phyloP scores from a whole-genome alignment of 2,329 filamentous ascomycete genomes.

The Aspergillus flavus region DNA sequence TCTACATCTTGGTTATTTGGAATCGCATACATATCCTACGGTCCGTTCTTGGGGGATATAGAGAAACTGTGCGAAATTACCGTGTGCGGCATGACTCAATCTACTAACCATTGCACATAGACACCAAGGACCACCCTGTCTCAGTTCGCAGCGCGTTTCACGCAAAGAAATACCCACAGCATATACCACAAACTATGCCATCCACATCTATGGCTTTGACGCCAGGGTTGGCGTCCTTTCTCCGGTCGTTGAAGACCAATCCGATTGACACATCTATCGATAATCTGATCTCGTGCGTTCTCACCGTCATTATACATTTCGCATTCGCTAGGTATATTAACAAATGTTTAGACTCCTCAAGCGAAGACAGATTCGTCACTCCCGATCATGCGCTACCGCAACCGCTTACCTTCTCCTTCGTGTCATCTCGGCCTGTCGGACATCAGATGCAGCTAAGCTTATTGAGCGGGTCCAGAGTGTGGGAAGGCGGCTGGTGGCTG shows the following conservation, averaged over 20 bases:
- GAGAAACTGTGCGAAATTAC: slow-evolving; percentile 1
- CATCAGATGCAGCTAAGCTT: slow-evolving; percentile 74
- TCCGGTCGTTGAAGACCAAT: slow-evolving; percentile 75
- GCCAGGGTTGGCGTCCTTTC: slow-evolving; percentile 75
- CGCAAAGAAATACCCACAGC: neutral
- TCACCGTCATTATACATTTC: neutral
- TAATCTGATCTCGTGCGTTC: slow-evolving; percentile 73
- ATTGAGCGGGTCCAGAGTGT: slow-evolving; percentile 78
- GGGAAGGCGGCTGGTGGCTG: slow-evolving; percentile 75
- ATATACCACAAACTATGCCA: slow-evolving; percentile 54
- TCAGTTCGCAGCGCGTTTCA: neutral
- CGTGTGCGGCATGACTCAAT: slow-evolving; percentile 8
- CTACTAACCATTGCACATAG: slow-evolving; percentile 2
- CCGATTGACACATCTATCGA: slow-evolving; percentile 82
- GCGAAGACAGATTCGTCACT: slow-evolving; percentile 83
- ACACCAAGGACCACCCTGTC: slow-evolving; percentile 10
- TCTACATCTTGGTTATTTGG: neutral
- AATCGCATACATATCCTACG: neutral
- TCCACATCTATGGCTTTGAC: slow-evolving; percentile 60
- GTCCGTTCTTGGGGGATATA: neutral
- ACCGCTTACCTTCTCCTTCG: slow-evolving; percentile 86
- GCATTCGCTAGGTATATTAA: slow-evolving; percentile 18
- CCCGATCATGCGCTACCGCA: slow-evolving; percentile 85
- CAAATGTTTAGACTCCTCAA: slow-evolving; percentile 71
- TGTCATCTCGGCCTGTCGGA: slow-evolving; percentile 80